Percentiles rank a stretch among this genome's conserved stretches.
Evolutionary conservation across 257 asterid genomes (phyloP).

Genomic region (Pogostemon cablin): DNA sequence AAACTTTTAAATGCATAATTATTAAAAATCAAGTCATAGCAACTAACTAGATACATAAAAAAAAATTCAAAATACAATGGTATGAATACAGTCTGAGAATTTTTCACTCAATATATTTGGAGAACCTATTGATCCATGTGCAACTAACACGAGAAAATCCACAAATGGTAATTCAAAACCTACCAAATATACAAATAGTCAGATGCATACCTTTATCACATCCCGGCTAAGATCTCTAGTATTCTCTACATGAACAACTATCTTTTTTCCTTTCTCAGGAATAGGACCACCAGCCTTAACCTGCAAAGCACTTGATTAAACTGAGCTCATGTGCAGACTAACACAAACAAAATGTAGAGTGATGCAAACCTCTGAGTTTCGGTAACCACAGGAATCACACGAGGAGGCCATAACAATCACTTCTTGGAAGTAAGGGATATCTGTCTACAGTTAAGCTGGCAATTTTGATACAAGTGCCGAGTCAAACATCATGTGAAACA

Average conservation of each 20-base stretch:
- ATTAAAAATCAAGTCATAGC: no score
- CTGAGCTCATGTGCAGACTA: not conserved
- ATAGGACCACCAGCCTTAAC: slow-evolving; percentile 90
- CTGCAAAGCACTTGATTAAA: slow-evolving; percentile 46
- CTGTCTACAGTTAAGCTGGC: slow-evolving; percentile 64
- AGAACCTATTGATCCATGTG: not conserved
- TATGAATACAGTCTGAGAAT: no score
- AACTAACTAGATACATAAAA: no score
- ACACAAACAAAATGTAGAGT: slow-evolving; percentile 1
- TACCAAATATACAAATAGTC: not conserved
- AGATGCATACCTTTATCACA: slow-evolving; percentile 75
- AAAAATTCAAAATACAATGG: no score
- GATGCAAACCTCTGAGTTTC: slow-evolving; percentile 80
- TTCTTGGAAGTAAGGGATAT: slow-evolving; percentile 92
- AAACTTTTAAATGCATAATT: not conserved
- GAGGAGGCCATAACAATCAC: slow-evolving; percentile 93
- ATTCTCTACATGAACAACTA: slow-evolving; percentile 62
- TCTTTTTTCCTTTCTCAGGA: slow-evolving; percentile 85
- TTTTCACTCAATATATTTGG: not conserved
- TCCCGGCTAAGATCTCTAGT: slow-evolving; percentile 84
- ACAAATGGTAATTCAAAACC: not conserved
- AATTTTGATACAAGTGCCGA: slow-evolving; percentile 25
- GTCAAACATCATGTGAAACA: slow-evolving; percentile 19
- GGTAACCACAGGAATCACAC: slow-evolving; percentile 92
- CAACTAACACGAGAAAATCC: not conserved